Percentiles rank a stretch among this genome's conserved stretches.
These are phyloP conservation scores for Spizellomyces punctatus DNA, from an alignment of 192 early-diverging fungal species.

Conservation along the genomic window DNA sequence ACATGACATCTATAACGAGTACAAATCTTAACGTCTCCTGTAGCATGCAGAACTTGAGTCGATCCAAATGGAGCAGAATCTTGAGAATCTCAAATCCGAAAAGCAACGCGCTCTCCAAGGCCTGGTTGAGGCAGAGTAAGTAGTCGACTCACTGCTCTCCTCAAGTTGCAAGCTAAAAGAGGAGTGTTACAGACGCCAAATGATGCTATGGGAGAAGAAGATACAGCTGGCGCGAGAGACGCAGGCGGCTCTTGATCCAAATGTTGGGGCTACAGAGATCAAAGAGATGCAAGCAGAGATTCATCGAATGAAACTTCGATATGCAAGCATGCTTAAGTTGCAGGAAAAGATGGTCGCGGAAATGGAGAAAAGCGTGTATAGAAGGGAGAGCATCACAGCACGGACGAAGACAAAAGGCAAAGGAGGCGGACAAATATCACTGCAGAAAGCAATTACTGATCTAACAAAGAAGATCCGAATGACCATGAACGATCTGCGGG, in stretches of 20 bases:
- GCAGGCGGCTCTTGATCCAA: constrained; percentile 63
- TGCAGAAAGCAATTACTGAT: constrained; percentile 59
- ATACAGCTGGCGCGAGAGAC: constrained; percentile 71
- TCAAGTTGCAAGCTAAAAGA: neutral
- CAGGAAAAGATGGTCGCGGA: constrained; percentile 68
- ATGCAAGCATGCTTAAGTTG: constrained; percentile 59
- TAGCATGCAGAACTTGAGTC: constrained; percentile 57
- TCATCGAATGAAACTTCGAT: constrained; percentile 65
- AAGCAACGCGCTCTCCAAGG: constrained; percentile 58
- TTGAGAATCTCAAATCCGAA: constrained; percentile 53
- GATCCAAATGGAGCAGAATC: constrained; percentile 49
- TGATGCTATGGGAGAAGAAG: constrained; percentile 72
- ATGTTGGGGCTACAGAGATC: constrained; percentile 64
- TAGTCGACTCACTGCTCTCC: constrained; percentile 1
- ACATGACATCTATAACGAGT: constrained; percentile 7
- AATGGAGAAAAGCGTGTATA: constrained; percentile 65
- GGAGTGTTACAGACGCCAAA: constrained; percentile 45
- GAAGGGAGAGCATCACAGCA: constrained; percentile 57
- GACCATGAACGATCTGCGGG: constrained; percentile 52
- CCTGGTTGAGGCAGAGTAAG: constrained; percentile 61
- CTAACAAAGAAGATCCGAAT: constrained; percentile 50
- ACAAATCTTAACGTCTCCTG: neutral
- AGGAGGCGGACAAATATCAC: constrained; percentile 46
- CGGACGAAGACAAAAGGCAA: constrained; percentile 50
- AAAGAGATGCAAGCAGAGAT: constrained; percentile 63